Evolutionary conservation across 1,284 basidiomycete genomes (phyloP).

Genomic region (Cutaneotrichosporon sp.): DNA sequence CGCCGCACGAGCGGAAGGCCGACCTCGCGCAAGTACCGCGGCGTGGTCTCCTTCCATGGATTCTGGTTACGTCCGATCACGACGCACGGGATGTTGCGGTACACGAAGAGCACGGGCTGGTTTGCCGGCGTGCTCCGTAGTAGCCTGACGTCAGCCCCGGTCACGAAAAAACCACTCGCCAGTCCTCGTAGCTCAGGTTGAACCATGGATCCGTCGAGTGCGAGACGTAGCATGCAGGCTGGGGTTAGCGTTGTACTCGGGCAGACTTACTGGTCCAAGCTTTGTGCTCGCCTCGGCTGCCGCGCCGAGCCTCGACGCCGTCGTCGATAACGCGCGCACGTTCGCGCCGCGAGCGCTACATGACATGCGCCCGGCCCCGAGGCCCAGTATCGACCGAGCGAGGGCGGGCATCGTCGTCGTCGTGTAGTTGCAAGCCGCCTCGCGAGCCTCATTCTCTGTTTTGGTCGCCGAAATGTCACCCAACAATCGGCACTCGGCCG

Average conservation of each 20-base stretch:
- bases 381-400: no score
- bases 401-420: no score
- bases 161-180: constrained; percentile 53
- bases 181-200: constrained; percentile 90
- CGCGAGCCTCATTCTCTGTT: no score
- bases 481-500: no score
- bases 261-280: constrained; percentile 4
- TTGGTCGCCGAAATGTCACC: no score
- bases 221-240: constrained; percentile 65
- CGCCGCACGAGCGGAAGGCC: constrained; percentile 75
- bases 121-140: constrained; percentile 66
- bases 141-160: constrained; percentile 56
- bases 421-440: no score
- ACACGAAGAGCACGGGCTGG: constrained; percentile 74
- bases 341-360: no score
- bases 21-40: constrained; percentile 53
- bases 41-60: constrained; percentile 94
- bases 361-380: no score
- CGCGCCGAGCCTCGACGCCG: neutral
- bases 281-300: neutral
- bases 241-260: constrained; percentile 3
- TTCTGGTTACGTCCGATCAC: constrained; percentile 94
- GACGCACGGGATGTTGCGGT: constrained; percentile 83
- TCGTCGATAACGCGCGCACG: neutral
- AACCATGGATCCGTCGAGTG: constrained; percentile 80